Percentiles rank a stretch among this genome's conserved stretches.
Conservation (phyloP, 768 basidiomycete species). For the Glaciozyma martinii region DNA sequence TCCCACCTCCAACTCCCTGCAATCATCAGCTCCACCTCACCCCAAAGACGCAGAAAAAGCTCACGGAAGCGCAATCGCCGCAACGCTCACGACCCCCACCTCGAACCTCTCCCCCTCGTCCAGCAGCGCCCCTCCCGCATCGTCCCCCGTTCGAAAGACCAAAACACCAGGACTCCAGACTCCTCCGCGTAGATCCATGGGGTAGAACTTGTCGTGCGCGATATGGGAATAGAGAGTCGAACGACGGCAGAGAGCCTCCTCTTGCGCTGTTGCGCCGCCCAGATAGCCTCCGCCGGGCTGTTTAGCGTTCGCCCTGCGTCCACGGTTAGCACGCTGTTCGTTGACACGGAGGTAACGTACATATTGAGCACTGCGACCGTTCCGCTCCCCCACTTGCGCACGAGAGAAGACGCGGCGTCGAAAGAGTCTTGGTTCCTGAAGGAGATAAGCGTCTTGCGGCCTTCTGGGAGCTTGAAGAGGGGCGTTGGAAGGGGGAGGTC, state of each 20-base stretch:
- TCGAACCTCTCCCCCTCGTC: too few species aligned
- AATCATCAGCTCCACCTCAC: too few species aligned
- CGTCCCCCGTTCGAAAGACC: background rate
- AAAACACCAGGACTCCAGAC: background rate
- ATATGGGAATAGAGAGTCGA: constrained; percentile 8
- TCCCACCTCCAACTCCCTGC: too few species aligned
- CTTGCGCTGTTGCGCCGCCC: constrained; percentile 1
- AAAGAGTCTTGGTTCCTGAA: background rate
- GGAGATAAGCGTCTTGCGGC: background rate
- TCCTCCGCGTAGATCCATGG: background rate
- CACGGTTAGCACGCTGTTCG: background rate
- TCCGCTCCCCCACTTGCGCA: background rate
- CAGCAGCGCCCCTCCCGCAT: too few species aligned
- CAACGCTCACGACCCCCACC: too few species aligned
- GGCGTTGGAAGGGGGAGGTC: too few species aligned
- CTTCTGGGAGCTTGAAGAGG: too few species aligned
- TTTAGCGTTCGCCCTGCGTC: background rate
- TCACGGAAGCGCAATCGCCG: too few species aligned
- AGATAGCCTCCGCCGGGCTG: constrained; percentile 2
- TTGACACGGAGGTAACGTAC: background rate
- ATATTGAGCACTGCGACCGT: background rate
- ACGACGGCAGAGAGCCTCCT: constrained; percentile 8
- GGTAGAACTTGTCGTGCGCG: background rate
- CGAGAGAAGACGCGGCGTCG: background rate
- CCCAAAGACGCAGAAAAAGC: too few species aligned